A percentile compares a stretch with the other conserved stretches of the same genome.
These are phyloP conservation scores for Stachybotrys elegans DNA, from an alignment of 2,329 filamentous ascomycete species.

Conservation along the genomic window DNA sequence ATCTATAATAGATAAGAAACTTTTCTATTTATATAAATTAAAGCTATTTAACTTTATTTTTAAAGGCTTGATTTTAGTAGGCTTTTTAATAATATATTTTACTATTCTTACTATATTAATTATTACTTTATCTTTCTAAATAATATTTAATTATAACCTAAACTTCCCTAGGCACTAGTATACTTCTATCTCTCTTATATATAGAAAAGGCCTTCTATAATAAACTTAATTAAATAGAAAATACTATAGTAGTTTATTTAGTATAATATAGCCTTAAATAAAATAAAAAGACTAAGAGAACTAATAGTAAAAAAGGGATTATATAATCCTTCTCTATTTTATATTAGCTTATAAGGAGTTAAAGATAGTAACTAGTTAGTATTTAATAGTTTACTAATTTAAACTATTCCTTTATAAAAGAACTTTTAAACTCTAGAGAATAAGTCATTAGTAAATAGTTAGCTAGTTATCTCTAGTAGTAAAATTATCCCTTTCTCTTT, in stretches of 20 bases:
- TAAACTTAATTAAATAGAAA: not conserved
- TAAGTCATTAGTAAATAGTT: not conserved
- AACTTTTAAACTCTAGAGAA: not conserved
- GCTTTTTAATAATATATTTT: not conserved
- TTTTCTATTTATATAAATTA: not conserved
- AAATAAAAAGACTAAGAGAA: not conserved
- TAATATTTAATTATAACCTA: not conserved
- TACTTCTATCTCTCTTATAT: not conserved
- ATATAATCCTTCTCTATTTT: not conserved
- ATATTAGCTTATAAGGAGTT: not conserved
- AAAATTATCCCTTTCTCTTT: not conserved
- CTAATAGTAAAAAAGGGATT: not conserved
- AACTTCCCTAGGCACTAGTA: not conserved
- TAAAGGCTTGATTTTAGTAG: not conserved
- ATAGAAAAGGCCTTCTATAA: not conserved
- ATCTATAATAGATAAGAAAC: not conserved
- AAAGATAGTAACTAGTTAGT: not conserved
- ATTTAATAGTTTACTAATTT: not conserved
- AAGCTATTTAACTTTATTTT: not conserved
- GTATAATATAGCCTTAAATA: not conserved
- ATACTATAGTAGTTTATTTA: not conserved
- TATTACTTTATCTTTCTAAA: not conserved
- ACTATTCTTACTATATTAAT: not conserved
- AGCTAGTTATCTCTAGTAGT: not conserved
- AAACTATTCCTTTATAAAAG: not conserved